A percentile compares a stretch with the other conserved stretches of the same genome.
phyloP scores from a whole-genome alignment of 495 filamentous ascomycete genomes.

The Penicillium robsamsonii region DNA sequence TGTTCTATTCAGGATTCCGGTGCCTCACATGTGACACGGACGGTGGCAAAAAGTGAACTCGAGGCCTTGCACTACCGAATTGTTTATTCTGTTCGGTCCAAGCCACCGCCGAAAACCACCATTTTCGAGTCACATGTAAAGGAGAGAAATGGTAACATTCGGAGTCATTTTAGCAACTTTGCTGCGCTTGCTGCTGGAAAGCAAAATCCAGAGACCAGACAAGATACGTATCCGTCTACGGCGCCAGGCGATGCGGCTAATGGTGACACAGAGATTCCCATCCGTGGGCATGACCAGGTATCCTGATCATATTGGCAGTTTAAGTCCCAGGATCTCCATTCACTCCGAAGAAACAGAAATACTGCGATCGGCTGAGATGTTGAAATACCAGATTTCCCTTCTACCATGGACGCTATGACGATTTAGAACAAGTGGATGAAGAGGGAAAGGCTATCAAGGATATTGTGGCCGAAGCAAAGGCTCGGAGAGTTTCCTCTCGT shows the following conservation, averaged over 20 bases:
- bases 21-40: conserved; percentile 65
- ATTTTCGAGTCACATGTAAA: conserved; percentile 49
- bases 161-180: conserved; percentile 10
- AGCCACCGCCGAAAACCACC: conserved; percentile 54
- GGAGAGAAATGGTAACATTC: conserved; percentile 18
- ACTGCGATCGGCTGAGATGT: not conserved
- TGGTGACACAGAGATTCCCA: conserved; percentile 15
- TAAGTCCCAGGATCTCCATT: not conserved
- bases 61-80: conserved; percentile 71
- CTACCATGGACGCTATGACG: conserved; percentile 50
- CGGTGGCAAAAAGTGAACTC: conserved; percentile 69
- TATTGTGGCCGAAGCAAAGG: conserved; percentile 46
- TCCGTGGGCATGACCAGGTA: conserved; percentile 14
- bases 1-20: conserved; percentile 71
- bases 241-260: not conserved
- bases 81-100: conserved; percentile 65
- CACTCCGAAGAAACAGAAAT: not conserved
- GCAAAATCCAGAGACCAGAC: not conserved
- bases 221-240: not conserved
- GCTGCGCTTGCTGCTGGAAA: not conserved
- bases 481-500: conserved; percentile 58
- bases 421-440: conserved; percentile 33
- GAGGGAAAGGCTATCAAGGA: conserved; percentile 34
- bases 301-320: not conserved
- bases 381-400: not conserved